These are phyloP conservation scores for Stylosanthes scabra DNA, from an alignment of 331 rosid genomes.

Conservation along the genomic window DNA sequence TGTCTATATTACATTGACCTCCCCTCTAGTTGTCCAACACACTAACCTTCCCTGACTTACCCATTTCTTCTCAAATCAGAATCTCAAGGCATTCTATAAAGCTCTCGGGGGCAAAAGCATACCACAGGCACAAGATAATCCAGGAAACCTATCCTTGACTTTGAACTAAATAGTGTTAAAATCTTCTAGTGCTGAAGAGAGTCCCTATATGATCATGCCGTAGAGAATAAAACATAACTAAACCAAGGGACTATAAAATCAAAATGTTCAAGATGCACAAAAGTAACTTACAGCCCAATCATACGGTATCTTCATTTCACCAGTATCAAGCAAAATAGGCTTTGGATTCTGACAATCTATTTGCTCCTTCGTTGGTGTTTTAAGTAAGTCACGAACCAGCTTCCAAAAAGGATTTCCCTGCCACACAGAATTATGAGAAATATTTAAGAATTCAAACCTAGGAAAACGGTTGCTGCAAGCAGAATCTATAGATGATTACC, in stretches of 20 bases:
- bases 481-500: conserved; percentile 51
- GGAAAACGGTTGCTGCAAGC: background rate
- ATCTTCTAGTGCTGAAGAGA: background rate
- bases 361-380: conserved; percentile 73
- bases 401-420: conserved; percentile 92
- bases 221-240: conserved; percentile 12
- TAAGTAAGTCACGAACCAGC: conserved; percentile 70
- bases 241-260: conserved; percentile 16
- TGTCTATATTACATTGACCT: no score
- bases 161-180: background rate
- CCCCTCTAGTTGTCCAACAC: no score
- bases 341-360: conserved; percentile 79
- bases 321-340: conserved; percentile 93
- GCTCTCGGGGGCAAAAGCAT: background rate
- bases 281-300: conserved; percentile 90
- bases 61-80: background rate
- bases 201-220: background rate
- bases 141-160: background rate
- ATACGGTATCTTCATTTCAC: conserved; percentile 90
- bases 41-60: no score
- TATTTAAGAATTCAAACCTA: conserved; percentile 13
- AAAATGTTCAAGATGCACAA: conserved; percentile 8
- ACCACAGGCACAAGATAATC: background rate
- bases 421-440: conserved; percentile 26
- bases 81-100: background rate